Evolutionary conservation across 108 stramenopile species (phyloP), one percentile per base, ranked within the genome.

Genomic region (Pseudonitzschia delicatissima): DNA sequence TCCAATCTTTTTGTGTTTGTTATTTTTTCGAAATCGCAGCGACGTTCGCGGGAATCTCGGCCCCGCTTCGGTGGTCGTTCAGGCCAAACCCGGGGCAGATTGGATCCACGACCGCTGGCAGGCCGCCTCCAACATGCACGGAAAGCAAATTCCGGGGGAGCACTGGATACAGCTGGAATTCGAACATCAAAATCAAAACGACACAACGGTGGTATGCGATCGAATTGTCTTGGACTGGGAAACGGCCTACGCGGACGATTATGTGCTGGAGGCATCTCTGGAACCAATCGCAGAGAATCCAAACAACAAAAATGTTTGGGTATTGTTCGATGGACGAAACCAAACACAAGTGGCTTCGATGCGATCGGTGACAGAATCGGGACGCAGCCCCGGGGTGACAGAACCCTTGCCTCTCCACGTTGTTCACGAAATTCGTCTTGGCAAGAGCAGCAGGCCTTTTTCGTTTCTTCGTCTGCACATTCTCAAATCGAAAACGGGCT

Each of bases 91-190:
- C 4, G 88, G 85, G 3, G 65, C 15, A 2, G 77, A 93, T 59
- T 93, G 91, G 91, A 61, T 93, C 12, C 73, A 77, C 25, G 91
- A 93, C 71, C 77, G 91, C 37, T 93, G 91, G 91, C 91, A 93
- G 51, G 91, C 91, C 9, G 91, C 91, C 0, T 69, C 66, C 20
- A 81, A 93, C 62, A 93, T 93, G 91, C 79, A 81, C 52, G 91
- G 91, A 9, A 84, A 80, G 20, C 80, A 83, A 28, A 89, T 93
- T 17, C 47, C 53, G 4, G 87, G 91, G 0, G 58, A 39, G 25
- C 91, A 93, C 71, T 88, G 87, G 88, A 61, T 93, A 9, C 39
- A 72, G 23, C 60, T 90, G 21, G 79, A 82, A 26, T 86, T 93
- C 62, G 58, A 55, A 0, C 9, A 23, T 18, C 17, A 42, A 15